These are phyloP conservation scores for Pulveroboletus ravenelii DNA, from an alignment of 768 basidiomycete species.

Conservation along the genomic window DNA sequence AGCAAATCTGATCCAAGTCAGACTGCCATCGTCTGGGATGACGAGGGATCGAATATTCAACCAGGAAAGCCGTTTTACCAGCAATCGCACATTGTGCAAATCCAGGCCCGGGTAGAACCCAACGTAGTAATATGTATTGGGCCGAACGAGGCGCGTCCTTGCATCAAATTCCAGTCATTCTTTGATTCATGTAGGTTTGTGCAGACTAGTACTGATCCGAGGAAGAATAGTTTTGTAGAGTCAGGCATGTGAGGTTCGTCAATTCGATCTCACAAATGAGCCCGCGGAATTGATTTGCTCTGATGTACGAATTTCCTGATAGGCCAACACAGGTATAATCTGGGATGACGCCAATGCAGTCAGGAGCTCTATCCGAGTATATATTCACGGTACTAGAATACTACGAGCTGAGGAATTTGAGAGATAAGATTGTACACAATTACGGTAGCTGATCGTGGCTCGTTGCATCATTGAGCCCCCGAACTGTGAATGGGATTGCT, in stretches of 20 bases:
- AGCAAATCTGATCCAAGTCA: not conserved
- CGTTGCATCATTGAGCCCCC: no score
- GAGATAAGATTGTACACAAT: no score
- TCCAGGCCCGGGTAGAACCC: not conserved
- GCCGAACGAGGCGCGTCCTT: not conserved
- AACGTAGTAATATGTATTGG: not conserved
- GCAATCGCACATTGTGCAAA: not conserved
- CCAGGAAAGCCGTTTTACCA: not conserved
- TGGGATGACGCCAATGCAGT: no score
- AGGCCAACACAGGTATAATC: no score
- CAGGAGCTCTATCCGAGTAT: no score
- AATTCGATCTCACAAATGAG: not conserved
- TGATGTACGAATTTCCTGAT: no score
- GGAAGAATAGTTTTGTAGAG: not conserved
- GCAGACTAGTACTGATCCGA: not conserved
- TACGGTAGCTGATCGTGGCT: no score
- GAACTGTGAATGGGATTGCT: no score
- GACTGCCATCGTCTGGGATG: slow-evolving; percentile 5
- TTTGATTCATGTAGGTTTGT: not conserved
- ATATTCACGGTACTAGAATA: no score
- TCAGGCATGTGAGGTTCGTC: not conserved
- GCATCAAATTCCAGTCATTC: not conserved
- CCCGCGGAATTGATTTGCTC: not conserved
- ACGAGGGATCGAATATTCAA: not conserved
- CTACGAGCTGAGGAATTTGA: no score